Percentiles rank a stretch among this genome's conserved stretches.
phyloP scores from a whole-genome alignment of 164 flowering plant genomes.

The Cinnamomum micranthum region DNA sequence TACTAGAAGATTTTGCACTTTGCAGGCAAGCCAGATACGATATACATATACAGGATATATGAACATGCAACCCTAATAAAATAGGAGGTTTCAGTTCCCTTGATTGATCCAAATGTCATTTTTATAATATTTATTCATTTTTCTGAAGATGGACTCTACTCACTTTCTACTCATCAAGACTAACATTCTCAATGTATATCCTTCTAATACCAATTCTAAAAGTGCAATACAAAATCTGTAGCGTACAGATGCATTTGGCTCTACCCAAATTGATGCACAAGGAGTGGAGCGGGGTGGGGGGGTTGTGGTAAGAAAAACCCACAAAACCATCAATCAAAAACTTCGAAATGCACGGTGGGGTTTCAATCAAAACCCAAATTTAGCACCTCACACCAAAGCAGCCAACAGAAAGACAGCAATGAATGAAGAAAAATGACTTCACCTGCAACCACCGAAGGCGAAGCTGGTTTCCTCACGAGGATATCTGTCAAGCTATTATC shows the following conservation, averaged over 20 bases:
- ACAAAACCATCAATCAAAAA: neutral
- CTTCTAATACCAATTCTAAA: neutral
- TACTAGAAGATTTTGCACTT: neutral
- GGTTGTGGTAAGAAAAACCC: neutral
- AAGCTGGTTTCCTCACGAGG: conserved; percentile 60
- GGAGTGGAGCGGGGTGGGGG: too few species aligned
- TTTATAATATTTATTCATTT: too few species aligned
- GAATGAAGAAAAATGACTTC: neutral
- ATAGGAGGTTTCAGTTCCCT: neutral
- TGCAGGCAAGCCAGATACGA: neutral
- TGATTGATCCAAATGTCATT: neutral
- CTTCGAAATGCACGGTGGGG: neutral
- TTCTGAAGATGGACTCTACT: neutral
- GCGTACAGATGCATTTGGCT: neutral
- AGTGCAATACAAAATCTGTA: too few species aligned
- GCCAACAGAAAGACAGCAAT: neutral
- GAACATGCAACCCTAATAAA: too few species aligned
- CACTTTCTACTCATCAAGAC: neutral
- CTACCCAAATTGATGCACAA: neutral
- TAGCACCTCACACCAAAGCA: neutral
- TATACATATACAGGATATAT: neutral
- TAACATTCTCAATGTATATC: neutral
- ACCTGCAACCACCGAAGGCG: conserved; percentile 47
- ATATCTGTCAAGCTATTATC: conserved; percentile 76
- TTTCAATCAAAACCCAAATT: neutral